Evolutionary conservation across 768 basidiomycete genomes (phyloP).

Genomic region (Daedaleopsis sinensis): DNA sequence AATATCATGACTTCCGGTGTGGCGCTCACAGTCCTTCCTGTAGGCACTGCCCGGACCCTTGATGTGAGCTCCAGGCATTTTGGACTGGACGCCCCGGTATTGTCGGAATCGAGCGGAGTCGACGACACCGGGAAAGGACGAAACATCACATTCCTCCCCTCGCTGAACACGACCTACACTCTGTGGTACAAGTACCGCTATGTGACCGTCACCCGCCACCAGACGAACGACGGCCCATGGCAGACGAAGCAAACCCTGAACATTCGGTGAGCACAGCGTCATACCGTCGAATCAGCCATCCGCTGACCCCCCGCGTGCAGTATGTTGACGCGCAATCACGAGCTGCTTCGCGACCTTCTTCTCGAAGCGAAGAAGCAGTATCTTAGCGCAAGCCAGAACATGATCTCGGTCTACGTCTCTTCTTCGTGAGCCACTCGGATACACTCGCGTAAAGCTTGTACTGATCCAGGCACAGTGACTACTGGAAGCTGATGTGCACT

Average conservation of each 20-base stretch:
- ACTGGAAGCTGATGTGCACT: slow-evolving; percentile 59
- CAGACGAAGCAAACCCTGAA: slow-evolving; percentile 43
- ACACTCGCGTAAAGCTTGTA: background rate
- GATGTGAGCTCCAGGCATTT: slow-evolving; percentile 18
- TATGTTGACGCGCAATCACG: slow-evolving; percentile 51
- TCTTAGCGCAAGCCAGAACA: slow-evolving; percentile 51
- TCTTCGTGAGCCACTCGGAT: slow-evolving; percentile 38
- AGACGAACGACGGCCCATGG: slow-evolving; percentile 39
- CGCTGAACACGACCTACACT: slow-evolving; percentile 35
- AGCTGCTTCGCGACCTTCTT: slow-evolving; percentile 52
- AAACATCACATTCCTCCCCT: slow-evolving; percentile 16
- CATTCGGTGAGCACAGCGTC: slow-evolving; percentile 40
- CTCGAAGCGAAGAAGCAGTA: slow-evolving; percentile 59
- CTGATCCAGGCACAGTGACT: slow-evolving; percentile 26
- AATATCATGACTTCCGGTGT: background rate
- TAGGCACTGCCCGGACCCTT: slow-evolving; percentile 19
- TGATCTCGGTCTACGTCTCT: slow-evolving; percentile 56
- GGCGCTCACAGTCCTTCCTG: too few relatives aligned
- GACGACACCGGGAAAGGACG: slow-evolving; percentile 13
- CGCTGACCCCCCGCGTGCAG: slow-evolving; percentile 32
- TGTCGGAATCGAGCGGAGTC: background rate
- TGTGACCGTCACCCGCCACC: slow-evolving; percentile 35
- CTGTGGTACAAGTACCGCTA: slow-evolving; percentile 50
- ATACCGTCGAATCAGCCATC: background rate
- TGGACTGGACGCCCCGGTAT: background rate